Conservation (phyloP, 2,329 filamentous ascomycete genomes). For the Calonectria pseudoreteaudii region DNA sequence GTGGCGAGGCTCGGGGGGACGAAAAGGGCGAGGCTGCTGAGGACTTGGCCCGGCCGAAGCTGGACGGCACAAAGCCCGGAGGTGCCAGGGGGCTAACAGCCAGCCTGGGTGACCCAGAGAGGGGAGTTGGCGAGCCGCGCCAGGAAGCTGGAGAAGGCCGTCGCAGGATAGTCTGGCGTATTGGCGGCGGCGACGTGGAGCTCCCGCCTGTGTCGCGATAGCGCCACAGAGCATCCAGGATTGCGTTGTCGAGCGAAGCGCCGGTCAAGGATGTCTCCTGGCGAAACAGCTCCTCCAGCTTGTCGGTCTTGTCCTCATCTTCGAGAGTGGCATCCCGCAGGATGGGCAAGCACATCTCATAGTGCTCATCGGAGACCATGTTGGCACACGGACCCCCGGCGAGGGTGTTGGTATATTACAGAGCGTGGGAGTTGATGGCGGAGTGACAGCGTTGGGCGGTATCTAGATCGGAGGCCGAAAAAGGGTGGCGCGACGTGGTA, state of each 20-base stretch:
- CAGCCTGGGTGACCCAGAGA: slow-evolving; percentile 84
- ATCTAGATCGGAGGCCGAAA: slow-evolving; percentile 28
- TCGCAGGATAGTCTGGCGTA: slow-evolving; percentile 89
- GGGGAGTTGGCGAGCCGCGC: slow-evolving; percentile 85
- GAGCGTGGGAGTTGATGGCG: not conserved
- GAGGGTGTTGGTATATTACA: slow-evolving; percentile 23
- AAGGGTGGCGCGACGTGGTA: slow-evolving; percentile 22
- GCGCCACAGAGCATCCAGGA: slow-evolving; percentile 91
- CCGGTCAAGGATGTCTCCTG: slow-evolving; percentile 82
- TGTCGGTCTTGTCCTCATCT: slow-evolving; percentile 96
- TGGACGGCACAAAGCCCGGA: slow-evolving; percentile 83
- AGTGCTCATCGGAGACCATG: slow-evolving; percentile 94
- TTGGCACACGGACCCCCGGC: slow-evolving; percentile 45
- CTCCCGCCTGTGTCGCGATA: slow-evolving; percentile 75
- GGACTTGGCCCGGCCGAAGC: slow-evolving; percentile 80
- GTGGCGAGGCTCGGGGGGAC: slow-evolving; percentile 91
- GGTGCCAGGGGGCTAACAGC: slow-evolving; percentile 86
- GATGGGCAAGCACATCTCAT: slow-evolving; percentile 90
- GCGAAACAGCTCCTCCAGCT: slow-evolving; percentile 85
- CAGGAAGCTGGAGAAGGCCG: slow-evolving; percentile 93
- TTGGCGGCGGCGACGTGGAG: slow-evolving; percentile 82
- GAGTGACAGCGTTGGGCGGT: slow-evolving; percentile 7
- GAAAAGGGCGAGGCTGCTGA: slow-evolving; percentile 90
- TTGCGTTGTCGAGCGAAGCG: slow-evolving; percentile 85
- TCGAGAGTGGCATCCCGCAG: slow-evolving; percentile 85